Evolutionary conservation across 805 yeast genomes (phyloP), one percentile per base, ranked within the genome.

Genomic region (Candida schatavii): DNA sequence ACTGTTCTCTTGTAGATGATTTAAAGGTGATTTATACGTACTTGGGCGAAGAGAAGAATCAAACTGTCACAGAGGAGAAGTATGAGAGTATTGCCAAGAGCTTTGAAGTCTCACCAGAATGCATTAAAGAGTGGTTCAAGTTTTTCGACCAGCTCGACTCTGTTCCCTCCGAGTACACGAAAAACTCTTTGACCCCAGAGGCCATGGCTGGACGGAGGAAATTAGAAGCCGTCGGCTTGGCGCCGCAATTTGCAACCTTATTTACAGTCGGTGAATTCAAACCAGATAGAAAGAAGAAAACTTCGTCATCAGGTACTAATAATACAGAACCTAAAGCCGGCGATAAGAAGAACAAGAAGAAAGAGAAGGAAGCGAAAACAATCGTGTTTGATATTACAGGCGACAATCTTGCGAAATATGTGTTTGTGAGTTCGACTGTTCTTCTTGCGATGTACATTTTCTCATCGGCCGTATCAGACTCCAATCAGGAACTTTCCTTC

Each of bases 401-500:
- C 21, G 49, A 47, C 40, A 44, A 57, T 21, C 54, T 58, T 30
- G 47, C 52, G 19, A 57, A 50, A 23, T 48, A 54, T 38, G 61
- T 66, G 43, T 68, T 62, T 46, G 27, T 65, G 23, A 69, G 67
- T 19, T 36, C 63, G n/a, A 42, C 61, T 1, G 55, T 56, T 27
- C 66, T 68, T 14, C 49, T 68, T 33, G 42, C 56, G 18, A 29
- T 54, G 28, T 56, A 59, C 40, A 42, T 59, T 20, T 22, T 64
- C 10, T 55, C 47, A 46, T 45, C 45, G 34, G 37, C 54, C 35
- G 44, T 47, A 5, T 48, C 42, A 20, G 63, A 58, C 6, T 25
- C 47, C 28, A 47, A 52, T 32, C 56, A 59, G 39, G 89, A 87
- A 55, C 72, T 91, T 45, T 81, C 97, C 2, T 93, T 89, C 84